phyloP scores from a whole-genome alignment of 2,329 filamentous ascomycete species.

The Emmonsia crescens region DNA sequence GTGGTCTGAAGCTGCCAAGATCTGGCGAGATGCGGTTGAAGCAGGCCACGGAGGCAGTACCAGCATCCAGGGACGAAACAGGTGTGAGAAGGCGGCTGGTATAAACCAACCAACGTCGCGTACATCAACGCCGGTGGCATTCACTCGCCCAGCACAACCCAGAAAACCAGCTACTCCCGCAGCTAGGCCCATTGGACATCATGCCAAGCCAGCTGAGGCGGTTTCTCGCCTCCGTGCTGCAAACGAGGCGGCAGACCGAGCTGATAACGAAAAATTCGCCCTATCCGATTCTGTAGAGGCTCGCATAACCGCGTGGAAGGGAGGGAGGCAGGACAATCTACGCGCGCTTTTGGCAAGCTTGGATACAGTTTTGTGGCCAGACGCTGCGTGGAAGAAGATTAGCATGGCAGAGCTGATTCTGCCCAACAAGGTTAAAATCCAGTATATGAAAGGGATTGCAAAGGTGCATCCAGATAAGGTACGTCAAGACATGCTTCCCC shows the following conservation, averaged over 20 bases:
- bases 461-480: slow-evolving; percentile 99
- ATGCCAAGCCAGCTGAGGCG: slow-evolving; percentile 54
- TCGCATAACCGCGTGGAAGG: slow-evolving; percentile 67
- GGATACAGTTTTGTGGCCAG: slow-evolving; percentile 82
- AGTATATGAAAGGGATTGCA: slow-evolving; percentile 98
- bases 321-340: slow-evolving; percentile 85
- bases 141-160: slow-evolving; percentile 22
- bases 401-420: slow-evolving; percentile 87
- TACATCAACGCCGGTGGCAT: slow-evolving; percentile 29
- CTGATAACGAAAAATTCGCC: slow-evolving; percentile 87
- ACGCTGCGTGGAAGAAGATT: slow-evolving; percentile 92
- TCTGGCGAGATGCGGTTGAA: slow-evolving; percentile 77
- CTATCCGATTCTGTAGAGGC: slow-evolving; percentile 78
- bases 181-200: slow-evolving; percentile 25
- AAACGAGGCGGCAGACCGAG: slow-evolving; percentile 72
- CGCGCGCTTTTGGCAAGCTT: slow-evolving; percentile 77
- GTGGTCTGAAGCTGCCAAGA: slow-evolving; percentile 69
- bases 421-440: slow-evolving; percentile 89
- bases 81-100: slow-evolving; percentile 79
- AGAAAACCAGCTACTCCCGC: slow-evolving; percentile 19
- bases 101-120: slow-evolving; percentile 45
- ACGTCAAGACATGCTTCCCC: slow-evolving; percentile 27
- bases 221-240: slow-evolving; percentile 73
- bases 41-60: slow-evolving; percentile 74
- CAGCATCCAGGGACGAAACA: slow-evolving; percentile 72